A percentile compares a stretch with the other conserved stretches of the same genome.
Evolutionary conservation across 75 land plant genomes (phyloP).

Genomic region (Picea glauca): DNA sequence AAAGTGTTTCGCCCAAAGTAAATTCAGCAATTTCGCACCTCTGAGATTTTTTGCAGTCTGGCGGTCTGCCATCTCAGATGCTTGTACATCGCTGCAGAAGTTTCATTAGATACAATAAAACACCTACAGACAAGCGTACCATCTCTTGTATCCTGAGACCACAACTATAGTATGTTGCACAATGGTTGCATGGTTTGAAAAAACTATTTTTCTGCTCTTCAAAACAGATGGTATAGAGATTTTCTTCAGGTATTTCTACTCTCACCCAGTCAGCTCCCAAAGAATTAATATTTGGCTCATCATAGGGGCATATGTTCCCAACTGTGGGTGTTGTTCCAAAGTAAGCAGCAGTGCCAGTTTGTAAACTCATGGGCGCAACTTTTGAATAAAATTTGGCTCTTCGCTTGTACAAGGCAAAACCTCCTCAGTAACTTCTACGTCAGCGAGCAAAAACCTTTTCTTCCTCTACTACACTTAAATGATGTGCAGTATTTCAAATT

Average conservation of each 20-base stretch:
- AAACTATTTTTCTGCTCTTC: slow-evolving; percentile 27
- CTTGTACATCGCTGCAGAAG: too few species aligned
- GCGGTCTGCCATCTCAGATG: too few species aligned
- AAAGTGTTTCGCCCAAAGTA: too few species aligned
- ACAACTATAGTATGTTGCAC: slow-evolving; percentile 29
- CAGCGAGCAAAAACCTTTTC: too few species aligned
- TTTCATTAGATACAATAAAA: too few species aligned
- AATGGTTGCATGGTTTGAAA: slow-evolving; percentile 32
- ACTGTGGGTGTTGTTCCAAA: background rate
- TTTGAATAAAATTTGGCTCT: background rate
- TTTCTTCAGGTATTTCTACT: slow-evolving; percentile 18
- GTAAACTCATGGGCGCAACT: background rate
- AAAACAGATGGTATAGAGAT: slow-evolving; percentile 34
- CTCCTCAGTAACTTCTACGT: too few species aligned
- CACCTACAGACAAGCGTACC: too few species aligned
- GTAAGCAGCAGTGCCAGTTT: background rate
- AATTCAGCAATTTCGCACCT: too few species aligned
- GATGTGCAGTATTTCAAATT: too few species aligned
- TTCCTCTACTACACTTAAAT: too few species aligned
- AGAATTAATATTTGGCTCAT: background rate
- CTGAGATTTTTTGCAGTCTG: too few species aligned
- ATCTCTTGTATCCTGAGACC: background rate
- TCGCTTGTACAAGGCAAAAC: background rate
- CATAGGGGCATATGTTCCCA: background rate
- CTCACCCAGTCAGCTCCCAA: background rate